Percentiles rank a stretch among this genome's conserved stretches.
Evolutionary conservation across 2,329 filamentous ascomycete species (phyloP).

Genomic region (Leptosphaerulina australis): DNA sequence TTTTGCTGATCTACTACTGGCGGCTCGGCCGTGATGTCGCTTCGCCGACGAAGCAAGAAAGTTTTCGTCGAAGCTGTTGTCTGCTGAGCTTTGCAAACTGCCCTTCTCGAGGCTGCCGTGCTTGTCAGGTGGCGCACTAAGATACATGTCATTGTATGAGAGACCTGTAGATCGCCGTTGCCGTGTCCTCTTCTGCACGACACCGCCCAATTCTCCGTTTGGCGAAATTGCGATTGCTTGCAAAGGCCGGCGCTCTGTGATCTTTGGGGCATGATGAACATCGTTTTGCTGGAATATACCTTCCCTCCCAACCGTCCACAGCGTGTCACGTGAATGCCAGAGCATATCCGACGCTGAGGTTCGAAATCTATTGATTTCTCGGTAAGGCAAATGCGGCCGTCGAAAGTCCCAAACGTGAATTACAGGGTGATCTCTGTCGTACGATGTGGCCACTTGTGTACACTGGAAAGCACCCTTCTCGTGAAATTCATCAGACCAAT

Average conservation of each 20-base stretch:
- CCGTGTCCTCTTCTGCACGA: slow-evolving; percentile 58
- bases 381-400: slow-evolving; percentile 65
- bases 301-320: slow-evolving; percentile 68
- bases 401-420: slow-evolving; percentile 70
- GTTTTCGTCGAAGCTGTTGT: slow-evolving; percentile 63
- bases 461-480: slow-evolving; percentile 63
- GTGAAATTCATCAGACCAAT: slow-evolving; percentile 59
- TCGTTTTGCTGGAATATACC: slow-evolving; percentile 68
- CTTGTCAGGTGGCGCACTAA: slow-evolving; percentile 52
- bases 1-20: slow-evolving; percentile 57
- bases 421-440: slow-evolving; percentile 65
- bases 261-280: slow-evolving; percentile 63
- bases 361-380: slow-evolving; percentile 63
- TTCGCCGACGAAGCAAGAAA: slow-evolving; percentile 58
- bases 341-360: slow-evolving; percentile 64
- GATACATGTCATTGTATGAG: slow-evolving; percentile 48
- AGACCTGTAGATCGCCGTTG: slow-evolving; percentile 50
- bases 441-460: slow-evolving; percentile 67
- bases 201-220: slow-evolving; percentile 61
- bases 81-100: slow-evolving; percentile 58
- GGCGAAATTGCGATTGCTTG: slow-evolving; percentile 64
- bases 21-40: slow-evolving; percentile 54
- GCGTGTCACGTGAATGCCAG: slow-evolving; percentile 67
- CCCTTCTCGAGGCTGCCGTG: slow-evolving; percentile 55
- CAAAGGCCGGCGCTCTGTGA: slow-evolving; percentile 63